A percentile compares a stretch with the other conserved stretches of the same genome.
Conservation (phyloP, 2,329 filamentous ascomycete species). For the Curvularia spicifera region DNA sequence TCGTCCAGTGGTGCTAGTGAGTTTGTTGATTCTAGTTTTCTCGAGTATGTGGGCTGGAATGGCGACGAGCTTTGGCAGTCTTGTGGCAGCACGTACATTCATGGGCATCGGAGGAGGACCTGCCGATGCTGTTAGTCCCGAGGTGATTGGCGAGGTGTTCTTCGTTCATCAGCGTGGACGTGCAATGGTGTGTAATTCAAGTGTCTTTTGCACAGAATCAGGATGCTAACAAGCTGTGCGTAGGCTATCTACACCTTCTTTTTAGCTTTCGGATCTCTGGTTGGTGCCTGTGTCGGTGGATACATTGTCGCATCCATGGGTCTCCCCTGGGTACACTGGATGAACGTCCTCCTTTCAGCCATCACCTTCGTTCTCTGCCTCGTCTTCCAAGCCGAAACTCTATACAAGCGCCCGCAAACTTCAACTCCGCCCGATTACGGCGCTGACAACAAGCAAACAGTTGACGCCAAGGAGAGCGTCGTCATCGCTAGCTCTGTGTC, state of each 20-base stretch:
- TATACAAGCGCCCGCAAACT: constrained; percentile 44
- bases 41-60: constrained; percentile 52
- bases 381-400: constrained; percentile 51
- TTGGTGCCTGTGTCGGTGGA: constrained; percentile 50
- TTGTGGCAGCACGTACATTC: constrained; percentile 49
- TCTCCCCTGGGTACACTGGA: constrained; percentile 52
- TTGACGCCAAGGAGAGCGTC: constrained; percentile 29
- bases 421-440: constrained; percentile 20
- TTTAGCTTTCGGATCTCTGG: constrained; percentile 46
- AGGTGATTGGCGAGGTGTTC: constrained; percentile 52
- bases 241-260: constrained; percentile 53
- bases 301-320: constrained; percentile 50
- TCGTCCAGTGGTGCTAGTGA: constrained; percentile 47
- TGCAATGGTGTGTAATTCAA: constrained; percentile 44
- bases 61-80: constrained; percentile 45
- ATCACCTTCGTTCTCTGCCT: constrained; percentile 44
- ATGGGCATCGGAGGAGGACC: constrained; percentile 49
- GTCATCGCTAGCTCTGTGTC: constrained; percentile 13
- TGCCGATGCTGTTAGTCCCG: constrained; percentile 51
- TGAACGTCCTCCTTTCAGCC: constrained; percentile 47
- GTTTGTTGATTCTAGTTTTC: constrained; percentile 43
- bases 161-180: constrained; percentile 53
- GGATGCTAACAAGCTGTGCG: background rate
- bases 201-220: background rate
- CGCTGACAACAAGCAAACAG: constrained; percentile 21